These are phyloP conservation scores for Hyparrhenia diplandra DNA, from an alignment of 176 grass and related monocot genomes.

Conservation along the genomic window DNA sequence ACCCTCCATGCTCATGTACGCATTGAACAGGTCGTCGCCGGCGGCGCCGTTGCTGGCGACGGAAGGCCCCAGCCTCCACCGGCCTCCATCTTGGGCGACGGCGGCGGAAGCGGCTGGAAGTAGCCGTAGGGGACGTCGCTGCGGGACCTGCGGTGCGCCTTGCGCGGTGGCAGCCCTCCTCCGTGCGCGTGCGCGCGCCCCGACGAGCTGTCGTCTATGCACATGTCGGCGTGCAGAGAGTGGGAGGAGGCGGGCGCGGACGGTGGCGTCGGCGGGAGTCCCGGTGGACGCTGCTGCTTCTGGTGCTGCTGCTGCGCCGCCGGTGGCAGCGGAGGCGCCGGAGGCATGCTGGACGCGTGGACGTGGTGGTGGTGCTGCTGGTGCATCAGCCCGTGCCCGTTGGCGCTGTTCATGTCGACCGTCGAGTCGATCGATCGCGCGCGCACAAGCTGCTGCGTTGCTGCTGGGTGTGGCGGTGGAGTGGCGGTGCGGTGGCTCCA, in stretches of 20 bases:
- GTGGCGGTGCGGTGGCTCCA: background rate
- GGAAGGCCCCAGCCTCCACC: conserved; percentile 26
- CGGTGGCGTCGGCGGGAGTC: conserved; percentile 59
- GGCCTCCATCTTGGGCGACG: conserved; percentile 47
- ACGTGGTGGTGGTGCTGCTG: conserved; percentile 21
- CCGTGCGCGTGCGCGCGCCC: background rate
- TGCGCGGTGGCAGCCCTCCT: conserved; percentile 55
- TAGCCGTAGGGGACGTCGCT: conserved; percentile 78
- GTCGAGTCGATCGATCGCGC: background rate
- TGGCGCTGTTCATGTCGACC: conserved; percentile 46
- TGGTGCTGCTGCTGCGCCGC: background rate
- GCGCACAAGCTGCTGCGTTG: background rate
- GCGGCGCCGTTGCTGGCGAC: background rate
- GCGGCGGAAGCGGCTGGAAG: conserved; percentile 51
- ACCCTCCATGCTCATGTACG: conserved; percentile 84
- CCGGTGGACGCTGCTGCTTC: conserved; percentile 37
- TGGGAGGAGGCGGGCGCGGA: conserved; percentile 24
- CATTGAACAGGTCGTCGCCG: conserved; percentile 77
- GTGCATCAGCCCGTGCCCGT: conserved; percentile 53
- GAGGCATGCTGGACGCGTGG: conserved; percentile 25
- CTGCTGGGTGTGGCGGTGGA: no score
- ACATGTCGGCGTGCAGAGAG: conserved; percentile 43
- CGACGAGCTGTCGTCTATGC: conserved; percentile 51
- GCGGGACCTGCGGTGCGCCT: conserved; percentile 64
- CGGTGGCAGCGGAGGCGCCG: conserved; percentile 13